These are phyloP conservation scores for Salvia miltiorrhiza DNA, from an alignment of 257 asterid species.

Conservation along the genomic window DNA sequence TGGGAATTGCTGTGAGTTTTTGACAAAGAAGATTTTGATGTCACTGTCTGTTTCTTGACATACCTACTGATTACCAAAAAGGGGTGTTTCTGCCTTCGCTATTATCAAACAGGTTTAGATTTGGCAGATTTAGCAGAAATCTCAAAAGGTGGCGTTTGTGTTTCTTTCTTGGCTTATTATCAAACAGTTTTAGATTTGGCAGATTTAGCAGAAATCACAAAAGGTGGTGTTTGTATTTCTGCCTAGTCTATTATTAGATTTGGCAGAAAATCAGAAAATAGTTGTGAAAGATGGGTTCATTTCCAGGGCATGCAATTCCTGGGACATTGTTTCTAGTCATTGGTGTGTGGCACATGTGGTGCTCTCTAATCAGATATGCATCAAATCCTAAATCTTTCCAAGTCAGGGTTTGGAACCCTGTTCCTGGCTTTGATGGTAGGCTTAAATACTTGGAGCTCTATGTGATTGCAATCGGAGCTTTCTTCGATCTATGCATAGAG, in stretches of 20 bases:
- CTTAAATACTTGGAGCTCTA: conserved; percentile 89
- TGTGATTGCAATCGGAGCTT: conserved; percentile 70
- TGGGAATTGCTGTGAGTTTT: not conserved
- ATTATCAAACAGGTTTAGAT: not conserved
- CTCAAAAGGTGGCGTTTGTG: no score
- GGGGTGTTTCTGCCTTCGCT: not conserved
- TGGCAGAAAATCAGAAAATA: not conserved
- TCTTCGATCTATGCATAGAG: conserved; percentile 87
- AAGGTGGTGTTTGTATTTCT: no score
- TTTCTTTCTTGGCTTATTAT: no score
- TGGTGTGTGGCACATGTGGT: conserved; percentile 95
- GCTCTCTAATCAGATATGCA: conserved; percentile 58
- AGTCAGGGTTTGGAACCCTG: conserved; percentile 91
- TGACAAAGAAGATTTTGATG: conserved; percentile 1
- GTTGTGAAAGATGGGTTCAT: conserved; percentile 68
- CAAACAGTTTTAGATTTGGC: no score
- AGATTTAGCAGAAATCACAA: no score
- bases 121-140: not conserved
- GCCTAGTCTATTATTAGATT: no score
- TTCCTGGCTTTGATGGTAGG: conserved; percentile 68
- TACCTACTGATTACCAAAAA: not conserved
- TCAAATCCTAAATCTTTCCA: conserved; percentile 66
- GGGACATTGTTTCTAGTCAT: conserved; percentile 82
- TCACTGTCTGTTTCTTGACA: not conserved
- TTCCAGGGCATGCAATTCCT: conserved; percentile 87